phyloP scores from a whole-genome alignment of 805 yeast genomes.

The Candida hungchunana region DNA sequence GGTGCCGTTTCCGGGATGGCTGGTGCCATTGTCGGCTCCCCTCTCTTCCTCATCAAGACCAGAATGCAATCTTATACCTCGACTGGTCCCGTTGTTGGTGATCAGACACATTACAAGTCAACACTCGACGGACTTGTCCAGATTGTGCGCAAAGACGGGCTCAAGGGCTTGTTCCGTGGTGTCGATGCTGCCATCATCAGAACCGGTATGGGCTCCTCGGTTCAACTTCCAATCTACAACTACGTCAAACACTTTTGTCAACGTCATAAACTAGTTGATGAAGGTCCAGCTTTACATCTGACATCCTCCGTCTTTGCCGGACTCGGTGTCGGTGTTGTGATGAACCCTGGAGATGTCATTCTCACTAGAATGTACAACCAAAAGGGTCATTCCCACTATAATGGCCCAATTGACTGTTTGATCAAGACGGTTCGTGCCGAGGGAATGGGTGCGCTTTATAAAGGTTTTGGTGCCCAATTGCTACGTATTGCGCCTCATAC shows the following conservation, averaged over 20 bases:
- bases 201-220: constrained; percentile 95
- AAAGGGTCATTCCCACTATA: constrained; percentile 71
- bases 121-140: constrained; percentile 63
- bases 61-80: constrained; percentile 93
- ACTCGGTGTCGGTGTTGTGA: constrained; percentile 85
- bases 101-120: constrained; percentile 82
- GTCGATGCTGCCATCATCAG: constrained; percentile 92
- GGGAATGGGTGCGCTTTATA: constrained; percentile 85
- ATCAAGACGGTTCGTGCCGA: constrained; percentile 76
- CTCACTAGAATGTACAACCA: constrained; percentile 95
- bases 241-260: constrained; percentile 63
- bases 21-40: constrained; percentile 89
- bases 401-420: constrained; percentile 86
- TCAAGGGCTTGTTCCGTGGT: constrained; percentile 80
- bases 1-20: constrained; percentile 85
- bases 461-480: constrained; percentile 92
- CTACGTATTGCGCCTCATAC: constrained; percentile 95
- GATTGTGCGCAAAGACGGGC: constrained; percentile 64
- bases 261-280: constrained; percentile 46
- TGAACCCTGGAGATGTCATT: constrained; percentile 98
- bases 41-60: constrained; percentile 87
- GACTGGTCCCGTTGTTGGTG: constrained; percentile 62
- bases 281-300: constrained; percentile 70
- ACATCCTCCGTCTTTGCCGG: constrained; percentile 77
- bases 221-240: constrained; percentile 88